phyloP scores from a whole-genome alignment of 345 rosid genomes.

The Reutealis trisperma region DNA sequence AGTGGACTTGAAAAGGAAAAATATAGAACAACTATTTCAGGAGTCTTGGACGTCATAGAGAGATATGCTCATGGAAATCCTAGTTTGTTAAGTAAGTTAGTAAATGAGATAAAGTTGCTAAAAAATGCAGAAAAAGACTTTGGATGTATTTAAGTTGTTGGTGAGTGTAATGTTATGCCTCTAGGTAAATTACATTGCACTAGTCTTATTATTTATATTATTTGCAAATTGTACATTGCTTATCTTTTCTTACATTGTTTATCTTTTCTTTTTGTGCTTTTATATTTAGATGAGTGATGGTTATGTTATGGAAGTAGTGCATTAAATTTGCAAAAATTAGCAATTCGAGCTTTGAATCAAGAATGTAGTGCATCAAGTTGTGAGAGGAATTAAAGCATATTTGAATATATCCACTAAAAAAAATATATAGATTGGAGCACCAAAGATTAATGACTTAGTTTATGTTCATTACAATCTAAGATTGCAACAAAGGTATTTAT shows the following conservation, averaged over 20 bases:
- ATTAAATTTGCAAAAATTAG: too few relatives aligned
- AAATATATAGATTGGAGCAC: neutral
- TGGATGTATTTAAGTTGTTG: neutral
- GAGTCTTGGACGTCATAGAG: neutral
- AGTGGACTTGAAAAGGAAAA: neutral
- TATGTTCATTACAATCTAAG: constrained; percentile 6
- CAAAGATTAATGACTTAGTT: constrained; percentile 4
- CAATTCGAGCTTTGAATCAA: neutral
- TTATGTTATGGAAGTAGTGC: too few relatives aligned
- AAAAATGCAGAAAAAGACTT: neutral
- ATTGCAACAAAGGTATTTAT: too few relatives aligned
- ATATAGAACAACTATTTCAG: neutral
- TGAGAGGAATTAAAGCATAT: constrained; percentile 9
- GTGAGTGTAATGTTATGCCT: neutral
- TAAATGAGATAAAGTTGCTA: neutral
- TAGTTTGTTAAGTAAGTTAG: neutral
- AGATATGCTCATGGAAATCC: neutral
- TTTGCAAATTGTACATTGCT: too few relatives aligned
- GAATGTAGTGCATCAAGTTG: neutral
- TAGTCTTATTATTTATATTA: too few relatives aligned
- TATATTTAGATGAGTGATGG: too few relatives aligned
- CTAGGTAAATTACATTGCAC: neutral
- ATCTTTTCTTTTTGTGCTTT: too few relatives aligned
- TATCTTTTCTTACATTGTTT: too few relatives aligned
- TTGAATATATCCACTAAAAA: constrained; percentile 4